Percentiles rank a stretch among this genome's conserved stretches.
Evolutionary conservation across 208 protist genomes (phyloP).

Genomic region (Lotmaria passim): DNA sequence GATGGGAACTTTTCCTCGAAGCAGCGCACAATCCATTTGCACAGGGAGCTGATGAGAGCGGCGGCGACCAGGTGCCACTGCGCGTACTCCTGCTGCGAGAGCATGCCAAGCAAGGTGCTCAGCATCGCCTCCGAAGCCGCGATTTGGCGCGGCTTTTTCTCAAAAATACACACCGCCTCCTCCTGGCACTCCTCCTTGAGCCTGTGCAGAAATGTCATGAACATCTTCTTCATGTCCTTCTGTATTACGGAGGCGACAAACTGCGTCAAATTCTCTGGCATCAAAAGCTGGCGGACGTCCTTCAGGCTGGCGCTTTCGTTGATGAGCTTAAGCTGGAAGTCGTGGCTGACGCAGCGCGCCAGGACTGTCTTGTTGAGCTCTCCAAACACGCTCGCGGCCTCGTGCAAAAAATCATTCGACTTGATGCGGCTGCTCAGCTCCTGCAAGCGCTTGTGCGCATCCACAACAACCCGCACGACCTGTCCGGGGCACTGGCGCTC

Average conservation of each 20-base stretch:
- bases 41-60: slow-evolving; percentile 71
- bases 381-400: slow-evolving; percentile 59
- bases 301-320: slow-evolving; percentile 63
- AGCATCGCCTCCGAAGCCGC: slow-evolving; percentile 61
- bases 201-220: slow-evolving; percentile 81
- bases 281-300: slow-evolving; percentile 67
- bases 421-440: slow-evolving; percentile 7
- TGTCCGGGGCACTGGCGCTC: slow-evolving; percentile 66
- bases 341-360: slow-evolving; percentile 78
- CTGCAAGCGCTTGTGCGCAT: slow-evolving; percentile 52
- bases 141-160: slow-evolving; percentile 30
- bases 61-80: slow-evolving; percentile 85
- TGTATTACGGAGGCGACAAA: slow-evolving; percentile 71
- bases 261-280: slow-evolving; percentile 60
- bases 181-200: slow-evolving; percentile 74
- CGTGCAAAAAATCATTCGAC: slow-evolving; percentile 37
- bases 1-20: slow-evolving; percentile 55
- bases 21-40: slow-evolving; percentile 56
- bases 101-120: slow-evolving; percentile 60
- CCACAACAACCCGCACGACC: slow-evolving; percentile 57
- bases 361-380: slow-evolving; percentile 75
- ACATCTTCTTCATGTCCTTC: slow-evolving; percentile 78
- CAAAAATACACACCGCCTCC: slow-evolving; percentile 62
- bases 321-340: slow-evolving; percentile 85
- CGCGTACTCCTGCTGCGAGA: slow-evolving; percentile 59